These are phyloP conservation scores for Erythrobasidium hasegawianum DNA, from an alignment of 1,284 basidiomycete species.

Conservation along the genomic window DNA sequence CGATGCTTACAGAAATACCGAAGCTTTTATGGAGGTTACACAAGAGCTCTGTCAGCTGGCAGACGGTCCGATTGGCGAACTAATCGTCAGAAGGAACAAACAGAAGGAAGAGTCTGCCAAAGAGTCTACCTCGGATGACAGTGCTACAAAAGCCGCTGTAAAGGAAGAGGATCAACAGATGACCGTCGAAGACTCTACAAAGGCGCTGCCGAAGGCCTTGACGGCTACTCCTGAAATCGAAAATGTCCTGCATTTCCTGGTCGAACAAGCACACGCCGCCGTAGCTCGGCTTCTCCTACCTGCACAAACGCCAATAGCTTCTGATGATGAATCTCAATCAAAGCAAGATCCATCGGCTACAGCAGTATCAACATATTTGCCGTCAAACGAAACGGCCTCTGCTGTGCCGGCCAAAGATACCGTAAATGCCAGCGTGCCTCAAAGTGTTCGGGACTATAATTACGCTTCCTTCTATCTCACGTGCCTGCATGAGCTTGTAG, in stretches of 20 bases:
- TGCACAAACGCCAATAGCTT: too few species aligned
- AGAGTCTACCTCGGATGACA: too few species aligned
- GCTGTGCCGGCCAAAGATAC: too few species aligned
- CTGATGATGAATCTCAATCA: too few species aligned
- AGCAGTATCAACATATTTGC: too few species aligned
- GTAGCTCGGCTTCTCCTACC: neutral
- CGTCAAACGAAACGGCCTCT: too few species aligned
- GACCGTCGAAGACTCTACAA: conserved; percentile 22
- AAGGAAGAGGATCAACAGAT: neutral
- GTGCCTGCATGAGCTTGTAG: conserved; percentile 82
- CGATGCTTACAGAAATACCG: conserved; percentile 76
- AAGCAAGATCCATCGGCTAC: too few species aligned
- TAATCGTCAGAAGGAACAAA: conserved; percentile 30
- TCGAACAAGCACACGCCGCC: conserved; percentile 54
- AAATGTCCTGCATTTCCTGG: conserved; percentile 64
- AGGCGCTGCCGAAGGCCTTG: too few species aligned
- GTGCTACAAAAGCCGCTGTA: neutral
- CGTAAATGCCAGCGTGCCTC: too few species aligned
- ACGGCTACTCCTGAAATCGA: conserved; percentile 56
- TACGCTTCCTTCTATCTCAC: conserved; percentile 89
- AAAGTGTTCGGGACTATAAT: conserved; percentile 53
- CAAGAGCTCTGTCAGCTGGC: conserved; percentile 68
- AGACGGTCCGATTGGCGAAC: conserved; percentile 29
- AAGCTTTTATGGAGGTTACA: conserved; percentile 70
- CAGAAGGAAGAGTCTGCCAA: conserved; percentile 37